Conservation (phyloP, 164 flowering plant genomes). For the Liquidambar formosana region DNA sequence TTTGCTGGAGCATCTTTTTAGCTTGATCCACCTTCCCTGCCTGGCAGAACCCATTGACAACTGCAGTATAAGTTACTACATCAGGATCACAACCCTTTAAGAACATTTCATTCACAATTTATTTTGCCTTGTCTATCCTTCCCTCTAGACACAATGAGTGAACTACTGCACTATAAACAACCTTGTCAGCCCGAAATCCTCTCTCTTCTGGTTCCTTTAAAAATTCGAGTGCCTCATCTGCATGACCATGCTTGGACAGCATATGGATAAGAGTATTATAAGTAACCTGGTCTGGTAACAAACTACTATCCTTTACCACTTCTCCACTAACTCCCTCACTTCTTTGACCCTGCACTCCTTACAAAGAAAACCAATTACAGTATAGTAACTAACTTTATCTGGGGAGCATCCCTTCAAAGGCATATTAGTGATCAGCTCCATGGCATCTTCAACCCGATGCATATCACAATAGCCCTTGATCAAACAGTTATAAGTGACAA, state of each 20-base stretch:
- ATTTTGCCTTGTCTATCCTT: conserved; percentile 66
- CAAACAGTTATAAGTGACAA: conserved; percentile 77
- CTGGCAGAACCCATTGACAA: conserved; percentile 72
- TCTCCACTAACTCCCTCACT: conserved; percentile 70
- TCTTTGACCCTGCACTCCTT: conserved; percentile 67
- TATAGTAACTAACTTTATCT: conserved; percentile 87
- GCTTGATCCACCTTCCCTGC: conserved; percentile 74
- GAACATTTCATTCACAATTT: conserved; percentile 74
- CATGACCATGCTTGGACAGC: conserved; percentile 80
- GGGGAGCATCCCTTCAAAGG: conserved; percentile 65
- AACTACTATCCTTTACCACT: conserved; percentile 50
- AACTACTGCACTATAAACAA: conserved; percentile 76
- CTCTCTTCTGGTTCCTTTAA: conserved; percentile 68
- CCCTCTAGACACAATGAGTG: conserved; percentile 68
- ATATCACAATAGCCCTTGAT: conserved; percentile 81
- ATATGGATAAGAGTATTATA: conserved; percentile 69
- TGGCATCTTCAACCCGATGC: conserved; percentile 63
- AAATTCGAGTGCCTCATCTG: conserved; percentile 67
- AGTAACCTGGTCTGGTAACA: conserved; percentile 77
- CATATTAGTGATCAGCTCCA: conserved; percentile 71
- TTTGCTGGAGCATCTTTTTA: conserved; percentile 66
- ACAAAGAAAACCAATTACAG: conserved; percentile 73
- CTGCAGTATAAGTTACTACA: conserved; percentile 87
- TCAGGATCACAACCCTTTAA: conserved; percentile 73
- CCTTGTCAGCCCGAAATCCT: conserved; percentile 75